Percentiles rank a stretch among this genome's conserved stretches.
Evolutionary conservation across 768 basidiomycete genomes (phyloP).

Genomic region (Boletus bicolor): DNA sequence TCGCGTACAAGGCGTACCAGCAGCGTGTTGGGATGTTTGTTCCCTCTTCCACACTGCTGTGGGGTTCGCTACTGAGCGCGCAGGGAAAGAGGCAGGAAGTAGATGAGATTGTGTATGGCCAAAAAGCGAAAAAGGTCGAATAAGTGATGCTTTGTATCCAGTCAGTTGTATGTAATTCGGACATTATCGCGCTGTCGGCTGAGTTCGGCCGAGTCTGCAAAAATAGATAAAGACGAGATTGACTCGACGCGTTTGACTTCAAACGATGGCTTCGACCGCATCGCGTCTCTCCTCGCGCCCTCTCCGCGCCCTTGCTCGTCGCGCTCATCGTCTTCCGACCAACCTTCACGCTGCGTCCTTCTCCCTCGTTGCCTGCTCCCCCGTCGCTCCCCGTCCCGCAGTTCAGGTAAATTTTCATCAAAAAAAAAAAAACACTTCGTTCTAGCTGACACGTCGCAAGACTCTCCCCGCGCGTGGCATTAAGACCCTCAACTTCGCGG

Average conservation of each 20-base stretch:
- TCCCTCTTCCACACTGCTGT: conserved; percentile 45
- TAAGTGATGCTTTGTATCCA: background rate
- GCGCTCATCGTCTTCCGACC: conserved; percentile 49
- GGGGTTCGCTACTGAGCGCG: conserved; percentile 38
- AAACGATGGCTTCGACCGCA: conserved; percentile 58
- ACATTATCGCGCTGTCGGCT: conserved; percentile 12
- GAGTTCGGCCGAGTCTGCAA: conserved; percentile 15
- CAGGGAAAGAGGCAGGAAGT: conserved; percentile 37
- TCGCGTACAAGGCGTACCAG: conserved; percentile 68
- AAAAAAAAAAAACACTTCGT: conserved; percentile 30
- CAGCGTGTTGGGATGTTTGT: conserved; percentile 79
- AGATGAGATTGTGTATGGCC: conserved; percentile 45
- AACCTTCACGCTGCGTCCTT: conserved; percentile 57
- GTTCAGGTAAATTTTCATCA: conserved; percentile 33
- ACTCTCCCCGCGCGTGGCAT: conserved; percentile 65
- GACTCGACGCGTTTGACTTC: background rate
- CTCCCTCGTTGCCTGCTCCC: conserved; percentile 59
- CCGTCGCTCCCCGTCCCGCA: conserved; percentile 22
- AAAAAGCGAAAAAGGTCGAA: conserved; percentile 26
- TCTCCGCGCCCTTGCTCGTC: conserved; percentile 64
- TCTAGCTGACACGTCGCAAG: conserved; percentile 25
- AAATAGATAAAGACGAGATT: conserved; percentile 11
- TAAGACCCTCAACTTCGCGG: conserved; percentile 96
- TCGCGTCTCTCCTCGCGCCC: conserved; percentile 59
- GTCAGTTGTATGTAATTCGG: conserved; percentile 5